Conservation (phyloP, 768 basidiomycete genomes). For the Serendipita vermifera region DNA sequence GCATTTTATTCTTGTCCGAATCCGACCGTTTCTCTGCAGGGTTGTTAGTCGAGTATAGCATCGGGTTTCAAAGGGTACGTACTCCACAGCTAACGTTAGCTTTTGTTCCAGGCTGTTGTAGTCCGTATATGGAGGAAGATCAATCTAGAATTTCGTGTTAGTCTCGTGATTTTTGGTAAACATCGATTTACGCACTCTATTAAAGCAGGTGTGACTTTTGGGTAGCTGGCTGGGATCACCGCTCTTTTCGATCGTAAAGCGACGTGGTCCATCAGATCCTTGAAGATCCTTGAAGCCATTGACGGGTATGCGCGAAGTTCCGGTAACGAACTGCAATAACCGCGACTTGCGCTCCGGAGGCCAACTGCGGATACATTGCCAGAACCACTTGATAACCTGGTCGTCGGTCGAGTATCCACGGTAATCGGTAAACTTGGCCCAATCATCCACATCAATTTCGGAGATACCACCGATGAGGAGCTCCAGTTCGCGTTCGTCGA, state of each 20-base stretch:
- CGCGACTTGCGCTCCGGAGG: conserved; percentile 97
- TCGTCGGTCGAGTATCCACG: conserved; percentile 91
- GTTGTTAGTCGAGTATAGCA: conserved; percentile 14
- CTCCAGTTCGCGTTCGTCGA: conserved; percentile 96
- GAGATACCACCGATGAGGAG: conserved; percentile 98
- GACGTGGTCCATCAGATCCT: conserved; percentile 90
- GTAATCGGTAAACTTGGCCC: conserved; percentile 99
- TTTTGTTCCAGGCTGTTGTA: conserved; percentile 92
- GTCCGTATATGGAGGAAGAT: conserved; percentile 95
- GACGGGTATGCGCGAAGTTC: conserved; percentile 92
- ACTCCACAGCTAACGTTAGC: conserved; percentile 88
- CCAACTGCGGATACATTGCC: conserved; percentile 97
- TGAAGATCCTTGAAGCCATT: conserved; percentile 98
- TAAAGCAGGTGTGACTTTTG: conserved; percentile 85
- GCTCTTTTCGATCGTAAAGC: conserved; percentile 98
- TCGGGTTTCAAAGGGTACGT: conserved; percentile 27
- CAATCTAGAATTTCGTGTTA: conserved; percentile 41
- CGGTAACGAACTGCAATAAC: conserved; percentile 90
- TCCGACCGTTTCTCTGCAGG: conserved; percentile 71
- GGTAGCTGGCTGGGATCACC: conserved; percentile 94
- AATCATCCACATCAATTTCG: conserved; percentile 70
- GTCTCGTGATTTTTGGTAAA: background rate
- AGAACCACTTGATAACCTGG: conserved; percentile 99
- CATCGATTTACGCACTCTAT: conserved; percentile 21
- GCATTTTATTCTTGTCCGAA: conserved; percentile 92